These are phyloP conservation scores for Phyllosticta capitalensis DNA, from an alignment of 2,329 filamentous ascomycete genomes.

Conservation along the genomic window DNA sequence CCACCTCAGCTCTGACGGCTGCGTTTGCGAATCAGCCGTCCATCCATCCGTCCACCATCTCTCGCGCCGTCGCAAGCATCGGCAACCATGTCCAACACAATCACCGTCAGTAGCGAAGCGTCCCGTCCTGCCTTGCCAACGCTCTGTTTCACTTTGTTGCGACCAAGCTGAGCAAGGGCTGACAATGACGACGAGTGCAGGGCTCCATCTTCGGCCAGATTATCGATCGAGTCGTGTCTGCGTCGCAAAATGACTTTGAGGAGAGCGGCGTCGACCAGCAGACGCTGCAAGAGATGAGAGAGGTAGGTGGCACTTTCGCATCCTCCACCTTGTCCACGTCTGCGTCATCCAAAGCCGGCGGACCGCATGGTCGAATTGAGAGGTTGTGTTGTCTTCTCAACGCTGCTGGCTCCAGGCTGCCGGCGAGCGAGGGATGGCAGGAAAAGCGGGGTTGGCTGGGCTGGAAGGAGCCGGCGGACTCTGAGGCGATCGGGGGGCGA, in stretches of 20 bases:
- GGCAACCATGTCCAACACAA: constrained; percentile 10
- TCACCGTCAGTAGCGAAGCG: constrained; percentile 10
- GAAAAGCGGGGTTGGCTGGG: constrained; percentile 12
- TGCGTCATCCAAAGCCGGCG: not conserved
- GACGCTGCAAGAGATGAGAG: constrained; percentile 76
- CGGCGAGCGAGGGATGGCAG: constrained; percentile 10
- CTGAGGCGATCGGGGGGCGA: constrained; percentile 9
- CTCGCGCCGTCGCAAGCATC: constrained; percentile 9
- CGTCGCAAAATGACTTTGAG: constrained; percentile 87
- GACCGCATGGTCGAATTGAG: too few species aligned
- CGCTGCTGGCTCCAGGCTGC: constrained; percentile 7
- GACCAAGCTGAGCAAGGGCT: constrained; percentile 1
- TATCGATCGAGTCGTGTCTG: constrained; percentile 57
- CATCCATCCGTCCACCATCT: constrained; percentile 9
- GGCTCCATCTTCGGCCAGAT: constrained; percentile 84
- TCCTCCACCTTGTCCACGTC: not conserved
- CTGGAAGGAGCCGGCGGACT: constrained; percentile 10
- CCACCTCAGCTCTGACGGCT: constrained; percentile 11
- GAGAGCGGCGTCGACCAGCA: constrained; percentile 85
- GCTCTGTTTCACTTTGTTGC: not conserved
- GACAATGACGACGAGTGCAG: constrained; percentile 24
- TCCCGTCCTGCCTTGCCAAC: not conserved
- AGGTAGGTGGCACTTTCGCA: constrained; percentile 51
- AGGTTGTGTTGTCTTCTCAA: constrained; percentile 1
- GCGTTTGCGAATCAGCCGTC: constrained; percentile 4